Evolutionary conservation across 192 early-diverging fungal genomes (phyloP), one percentile per base, ranked within the genome.

Genomic region (Umbelopsis vinacea): DNA sequence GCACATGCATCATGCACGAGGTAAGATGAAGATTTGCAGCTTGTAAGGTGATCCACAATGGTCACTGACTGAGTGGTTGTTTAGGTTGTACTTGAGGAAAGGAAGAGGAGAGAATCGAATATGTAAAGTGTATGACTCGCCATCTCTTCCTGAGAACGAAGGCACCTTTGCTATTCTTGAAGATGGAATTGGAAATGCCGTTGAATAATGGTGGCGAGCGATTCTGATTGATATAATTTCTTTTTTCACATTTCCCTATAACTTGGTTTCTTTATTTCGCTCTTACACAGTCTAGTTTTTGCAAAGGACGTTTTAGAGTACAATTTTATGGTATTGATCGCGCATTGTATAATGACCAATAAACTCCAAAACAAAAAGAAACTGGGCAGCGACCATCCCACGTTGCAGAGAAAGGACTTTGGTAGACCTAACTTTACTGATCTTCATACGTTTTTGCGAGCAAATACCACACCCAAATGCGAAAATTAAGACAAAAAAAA

Each of bases 91-190:
- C 72, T 83, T 99, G 50, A 89, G 93, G 70, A 99, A 99, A 78
- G 97, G 93, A 19, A 83, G 93, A 9, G 95, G 90, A 19, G 96
- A 97, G 71, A 96, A 87, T 45, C 89, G 96, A 29, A 90, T 96
- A 37, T 97, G 96, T 86, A 99, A 99, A 79, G 88, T 99, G 38
- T 99, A 98, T 80, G 97, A 99, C 77, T 97, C 95, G 6, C 97
- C 97, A 4, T 96, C 92, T 68, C 80, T 99, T 37, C 92, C 96
- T 3, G 97, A 99, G 74, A 81, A 91, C 4, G 97, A 99, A 77
- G 94, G 92, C 17, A 85, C 91, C 75, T 99, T 99, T 86, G 88
- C 94, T 22, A 99, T 99, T 72, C 87, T 88, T 19, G 83, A 84
- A 26, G 91, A 96, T 72, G 97, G 97, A 52, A 97, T 96, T 79